phyloP scores from a whole-genome alignment of 345 rosid genomes.

The Aquilaria sinensis region DNA sequence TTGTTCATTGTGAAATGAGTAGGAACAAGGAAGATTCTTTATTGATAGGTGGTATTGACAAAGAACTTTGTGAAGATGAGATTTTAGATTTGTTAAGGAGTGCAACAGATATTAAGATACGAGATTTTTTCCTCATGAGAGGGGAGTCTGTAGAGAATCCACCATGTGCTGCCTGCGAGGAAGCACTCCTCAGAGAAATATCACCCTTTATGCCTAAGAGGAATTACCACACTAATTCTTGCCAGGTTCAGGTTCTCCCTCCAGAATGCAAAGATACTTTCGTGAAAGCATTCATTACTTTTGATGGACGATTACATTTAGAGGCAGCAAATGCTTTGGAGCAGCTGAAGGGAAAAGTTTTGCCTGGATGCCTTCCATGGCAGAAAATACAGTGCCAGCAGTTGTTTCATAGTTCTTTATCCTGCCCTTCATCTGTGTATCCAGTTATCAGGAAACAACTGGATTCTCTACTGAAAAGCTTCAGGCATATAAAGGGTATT shows the following conservation, averaged over 20 bases:
- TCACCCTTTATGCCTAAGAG: conserved; percentile 51
- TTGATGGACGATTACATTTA: conserved; percentile 80
- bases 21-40: conserved; percentile 24
- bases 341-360: conserved; percentile 62
- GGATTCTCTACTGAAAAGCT: conserved; percentile 30
- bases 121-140: conserved; percentile 48
- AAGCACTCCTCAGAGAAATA: conserved; percentile 47
- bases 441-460: conserved; percentile 54
- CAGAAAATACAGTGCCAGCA: conserved; percentile 76
- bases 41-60: conserved; percentile 47
- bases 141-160: conserved; percentile 40
- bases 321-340: conserved; percentile 95
- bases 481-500: conserved; percentile 43
- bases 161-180: conserved; percentile 45
- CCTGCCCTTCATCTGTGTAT: conserved; percentile 61
- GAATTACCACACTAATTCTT: conserved; percentile 38
- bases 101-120: conserved; percentile 44
- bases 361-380: conserved; percentile 69
- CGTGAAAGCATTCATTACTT: conserved; percentile 52
- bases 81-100: conserved; percentile 42
- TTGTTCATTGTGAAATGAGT: conserved; percentile 33
- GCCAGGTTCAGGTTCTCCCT: conserved; percentile 50
- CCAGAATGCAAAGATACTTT: conserved; percentile 43
- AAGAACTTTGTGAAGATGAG: conserved; percentile 58
- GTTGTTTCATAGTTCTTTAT: conserved; percentile 66